A percentile compares a stretch with the other conserved stretches of the same genome.
These are phyloP conservation scores for Galerina marginata DNA, from an alignment of 768 basidiomycete genomes.

Conservation along the genomic window DNA sequence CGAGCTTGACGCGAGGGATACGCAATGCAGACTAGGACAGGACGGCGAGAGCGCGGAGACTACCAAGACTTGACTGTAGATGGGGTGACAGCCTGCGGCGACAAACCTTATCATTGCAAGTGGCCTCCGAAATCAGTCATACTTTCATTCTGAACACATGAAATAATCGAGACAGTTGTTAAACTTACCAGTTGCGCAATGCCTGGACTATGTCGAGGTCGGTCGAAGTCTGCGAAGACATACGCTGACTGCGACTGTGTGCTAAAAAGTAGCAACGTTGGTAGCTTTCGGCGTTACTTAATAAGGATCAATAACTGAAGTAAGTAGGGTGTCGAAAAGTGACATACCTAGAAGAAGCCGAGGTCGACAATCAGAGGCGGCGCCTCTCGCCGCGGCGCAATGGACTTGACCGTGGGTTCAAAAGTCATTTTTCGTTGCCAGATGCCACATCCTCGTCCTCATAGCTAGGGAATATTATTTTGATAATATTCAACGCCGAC, in stretches of 20 bases:
- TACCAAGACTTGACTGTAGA: not conserved
- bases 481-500: not conserved
- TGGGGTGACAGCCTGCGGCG: too few species aligned
- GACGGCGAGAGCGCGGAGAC: not conserved
- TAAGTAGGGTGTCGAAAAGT: not conserved
- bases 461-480: not conserved
- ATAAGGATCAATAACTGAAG: not conserved
- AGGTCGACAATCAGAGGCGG: not conserved
- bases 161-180: too few species aligned
- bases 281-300: not conserved
- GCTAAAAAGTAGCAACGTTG: too few species aligned
- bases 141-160: too few species aligned
- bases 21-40: not conserved
- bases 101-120: too few species aligned
- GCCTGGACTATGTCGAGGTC: too few species aligned
- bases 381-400: conserved; percentile 5
- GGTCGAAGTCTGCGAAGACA: too few species aligned
- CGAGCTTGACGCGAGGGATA: not conserved
- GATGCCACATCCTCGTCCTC: not conserved
- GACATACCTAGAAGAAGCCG: conserved; percentile 9
- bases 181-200: too few species aligned
- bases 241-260: too few species aligned
- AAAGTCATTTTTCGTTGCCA: not conserved
- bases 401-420: not conserved
- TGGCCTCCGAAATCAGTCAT: too few species aligned